Percentiles rank a stretch among this genome's conserved stretches.
phyloP scores from a whole-genome alignment of 2,329 filamentous ascomycete genomes.

The Aspergillus novoparasiticus region DNA sequence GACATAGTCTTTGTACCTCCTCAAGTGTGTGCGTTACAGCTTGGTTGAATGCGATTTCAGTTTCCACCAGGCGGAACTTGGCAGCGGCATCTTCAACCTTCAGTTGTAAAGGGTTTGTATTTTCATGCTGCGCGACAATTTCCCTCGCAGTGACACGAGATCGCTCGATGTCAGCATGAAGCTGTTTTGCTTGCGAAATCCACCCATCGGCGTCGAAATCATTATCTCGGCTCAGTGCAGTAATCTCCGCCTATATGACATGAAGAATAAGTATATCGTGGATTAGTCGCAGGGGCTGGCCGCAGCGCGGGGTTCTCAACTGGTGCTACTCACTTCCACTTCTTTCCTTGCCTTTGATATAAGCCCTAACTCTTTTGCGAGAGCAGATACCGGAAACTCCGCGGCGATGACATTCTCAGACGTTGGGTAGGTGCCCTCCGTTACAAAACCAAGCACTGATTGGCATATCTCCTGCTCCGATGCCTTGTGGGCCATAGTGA shows the following conservation, averaged over 20 bases:
- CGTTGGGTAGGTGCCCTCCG: constrained; percentile 58
- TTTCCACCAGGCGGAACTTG: constrained; percentile 59
- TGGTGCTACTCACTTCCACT: constrained; percentile 49
- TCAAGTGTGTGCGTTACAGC: constrained; percentile 54
- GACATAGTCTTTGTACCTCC: constrained; percentile 54
- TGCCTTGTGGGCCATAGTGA: constrained; percentile 39
- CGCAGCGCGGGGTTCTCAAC: neutral
- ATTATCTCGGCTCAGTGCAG: constrained; percentile 72
- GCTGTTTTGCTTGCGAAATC: constrained; percentile 79
- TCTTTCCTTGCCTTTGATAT: constrained; percentile 56
- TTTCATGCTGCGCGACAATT: constrained; percentile 77
- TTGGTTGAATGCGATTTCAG: constrained; percentile 63
- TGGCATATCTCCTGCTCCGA: constrained; percentile 53
- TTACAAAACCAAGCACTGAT: constrained; percentile 66
- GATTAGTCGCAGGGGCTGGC: neutral
- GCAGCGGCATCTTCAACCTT: constrained; percentile 63
- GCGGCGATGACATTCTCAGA: constrained; percentile 58
- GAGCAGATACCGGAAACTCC: constrained; percentile 50
- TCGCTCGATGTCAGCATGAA: constrained; percentile 82
- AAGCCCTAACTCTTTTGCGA: constrained; percentile 54
- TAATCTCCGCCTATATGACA: constrained; percentile 67
- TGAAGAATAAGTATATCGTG: constrained; percentile 14
- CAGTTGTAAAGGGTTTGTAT: constrained; percentile 63
- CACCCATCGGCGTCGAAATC: constrained; percentile 81
- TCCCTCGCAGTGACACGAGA: constrained; percentile 78